Evolutionary conservation across 75 land plant species (phyloP), one percentile per base, ranked within the genome.

Genomic region (Picea glauca): DNA sequence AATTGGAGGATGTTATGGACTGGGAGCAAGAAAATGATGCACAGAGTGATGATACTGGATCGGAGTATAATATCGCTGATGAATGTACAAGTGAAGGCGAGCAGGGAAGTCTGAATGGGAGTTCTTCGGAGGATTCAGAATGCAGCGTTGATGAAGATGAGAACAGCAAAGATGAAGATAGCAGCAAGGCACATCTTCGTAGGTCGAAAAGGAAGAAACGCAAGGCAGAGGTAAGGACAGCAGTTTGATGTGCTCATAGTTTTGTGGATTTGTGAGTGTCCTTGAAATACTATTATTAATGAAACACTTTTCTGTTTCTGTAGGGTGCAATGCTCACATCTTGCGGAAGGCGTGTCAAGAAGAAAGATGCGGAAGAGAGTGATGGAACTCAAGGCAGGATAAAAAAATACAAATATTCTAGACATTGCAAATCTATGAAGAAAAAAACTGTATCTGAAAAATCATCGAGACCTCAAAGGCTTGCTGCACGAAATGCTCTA

Each of bases 11-110:
- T 74, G 92, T 81, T 46, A 89, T 94, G 83, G 98, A 91, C 60
- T 96, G 97, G 99, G 99, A 92, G 73, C 94, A 87, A 77, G 96
- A 96, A 76, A 86, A 81, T 86, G 92, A 89, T 62, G 84, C 79
- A 26, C 88, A 83, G 32, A 90, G 84, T 84, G 95, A 96, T 66
- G 98, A 96, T 74, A 84, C 81, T 77, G 99, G 97, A 57, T 94
- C 98, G 12, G 98, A 96, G 66, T 96, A 94, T 74, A 91, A 96
- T 79, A 89, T 88, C 17, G 83, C 92, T 62, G 99, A 94, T 77
- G 99, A 94, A 57, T 85, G 80, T 79, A 72, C 81, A 2, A 83
- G 93, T 78, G 91, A 88, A 57, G 88, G 85, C 43, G 91, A 87
- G n/a, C 89, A 82, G 76, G 87, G 67, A 31, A 85, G 81, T 58